Conservation (phyloP, 1,284 basidiomycete species). For the Sporisorium exsertum region DNA sequence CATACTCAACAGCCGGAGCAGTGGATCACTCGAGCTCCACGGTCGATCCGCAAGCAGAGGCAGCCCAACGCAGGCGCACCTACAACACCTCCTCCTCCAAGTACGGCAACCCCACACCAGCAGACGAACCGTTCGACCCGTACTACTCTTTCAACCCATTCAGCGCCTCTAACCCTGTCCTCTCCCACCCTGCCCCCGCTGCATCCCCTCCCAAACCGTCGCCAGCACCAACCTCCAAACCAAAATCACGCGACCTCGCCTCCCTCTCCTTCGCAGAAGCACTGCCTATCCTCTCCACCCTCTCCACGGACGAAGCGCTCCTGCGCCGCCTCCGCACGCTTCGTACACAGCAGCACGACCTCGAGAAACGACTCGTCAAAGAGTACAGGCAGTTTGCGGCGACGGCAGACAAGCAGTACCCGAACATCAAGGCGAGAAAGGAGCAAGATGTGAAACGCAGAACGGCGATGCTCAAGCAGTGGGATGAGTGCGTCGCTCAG, state of each 20-base stretch:
- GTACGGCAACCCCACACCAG: conserved; percentile 4
- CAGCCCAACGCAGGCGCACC: conserved; percentile 18
- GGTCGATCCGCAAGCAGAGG: conserved; percentile 2
- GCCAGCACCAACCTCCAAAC: neutral
- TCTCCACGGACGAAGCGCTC: conserved; percentile 21
- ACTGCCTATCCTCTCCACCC: conserved; percentile 31
- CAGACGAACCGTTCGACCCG: conserved; percentile 29
- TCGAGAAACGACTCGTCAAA: conserved; percentile 30
- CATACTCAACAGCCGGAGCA: neutral
- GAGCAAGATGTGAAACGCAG: conserved; percentile 21
- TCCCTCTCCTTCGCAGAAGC: conserved; percentile 33
- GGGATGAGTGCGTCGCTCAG: conserved; percentile 21
- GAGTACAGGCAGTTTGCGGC: conserved; percentile 22
- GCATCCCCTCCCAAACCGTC: conserved; percentile 5
- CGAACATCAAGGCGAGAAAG: conserved; percentile 16
- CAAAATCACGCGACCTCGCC: conserved; percentile 19
- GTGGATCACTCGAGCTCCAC: neutral
- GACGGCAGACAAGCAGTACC: conserved; percentile 28
- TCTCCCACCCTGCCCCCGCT: conserved; percentile 5
- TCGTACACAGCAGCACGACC: conserved; percentile 20
- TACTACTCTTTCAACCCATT: conserved; percentile 45
- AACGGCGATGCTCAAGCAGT: conserved; percentile 15
- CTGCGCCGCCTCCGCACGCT: conserved; percentile 17
- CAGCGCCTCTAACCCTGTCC: conserved; percentile 8
- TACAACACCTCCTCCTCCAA: conserved; percentile 23